Base-by-base conservation (phyloP, 2,329 filamentous ascomycete genomes). In the Myrmaecium sp. region DNA sequence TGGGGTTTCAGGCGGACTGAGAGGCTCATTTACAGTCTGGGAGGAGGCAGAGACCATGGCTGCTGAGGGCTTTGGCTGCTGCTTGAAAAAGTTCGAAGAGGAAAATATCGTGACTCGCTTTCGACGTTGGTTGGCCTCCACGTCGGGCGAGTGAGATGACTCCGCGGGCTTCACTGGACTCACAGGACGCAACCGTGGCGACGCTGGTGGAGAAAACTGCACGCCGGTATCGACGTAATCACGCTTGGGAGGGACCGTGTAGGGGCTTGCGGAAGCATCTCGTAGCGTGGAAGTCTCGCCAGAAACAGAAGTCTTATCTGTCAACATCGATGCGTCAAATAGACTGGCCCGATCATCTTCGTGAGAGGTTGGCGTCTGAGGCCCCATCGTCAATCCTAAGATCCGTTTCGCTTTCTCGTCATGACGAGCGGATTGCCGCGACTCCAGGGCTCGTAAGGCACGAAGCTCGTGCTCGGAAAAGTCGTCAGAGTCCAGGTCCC, bases 161-260 rank as follows among this genome's bases (percentile, higher is more conserved):
- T 21, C 9, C 27, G n/a, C n/a, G n/a, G n/a, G n/a, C n/a, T n/a
- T 34, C 29, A 12, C 28, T 20, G 4, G 14, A 20, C 4, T 47
- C 44, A 10, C 31, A 8, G 31, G 36, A 13, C 40, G 40, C n/a
- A 48, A 36, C 13, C 58, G 57, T 30, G 81, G 81, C 2, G 82
- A 91, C 3, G 75, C 64, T 2, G 81, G 81, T 23, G 82, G 83
- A 17, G 82, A 89, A 42, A 69, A 89, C 47, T 94, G 84, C 17
- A 81, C 64, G 3, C 74, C 79, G n/a, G 65, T 66, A 42, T 91
- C 79, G 20, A 68, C 66, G 55, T 89, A 91, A 31, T 61, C 35
- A 7, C 49, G 46, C 27, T 40, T 45, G n/a, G 44, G 40, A 25
- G 46, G 46, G 25, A 44, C 41, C 24, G 46, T 49, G 8, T 29